Evolutionary conservation across 192 early-diverging fungal species (phyloP).

Genomic region (Coemansia guatemalensis): DNA sequence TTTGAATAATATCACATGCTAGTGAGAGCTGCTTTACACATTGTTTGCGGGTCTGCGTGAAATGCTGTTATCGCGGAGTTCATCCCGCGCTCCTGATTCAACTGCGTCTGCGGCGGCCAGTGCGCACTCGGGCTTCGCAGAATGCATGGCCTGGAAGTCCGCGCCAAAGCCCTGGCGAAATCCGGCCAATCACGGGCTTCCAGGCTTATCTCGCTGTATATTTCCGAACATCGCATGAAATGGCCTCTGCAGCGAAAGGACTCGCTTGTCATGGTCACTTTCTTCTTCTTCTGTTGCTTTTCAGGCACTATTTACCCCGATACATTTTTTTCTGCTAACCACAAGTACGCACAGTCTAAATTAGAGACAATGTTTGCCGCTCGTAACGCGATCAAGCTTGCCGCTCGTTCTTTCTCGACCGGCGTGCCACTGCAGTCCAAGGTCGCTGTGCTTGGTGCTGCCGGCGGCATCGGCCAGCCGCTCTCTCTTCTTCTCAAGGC

Average conservation of each 20-base stretch:
- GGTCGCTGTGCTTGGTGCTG: slow-evolving; percentile 73
- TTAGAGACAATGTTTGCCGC: slow-evolving; percentile 50
- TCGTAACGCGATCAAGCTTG: slow-evolving; percentile 44
- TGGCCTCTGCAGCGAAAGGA: background rate
- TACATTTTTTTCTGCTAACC: background rate
- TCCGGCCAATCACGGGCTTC: slow-evolving; percentile 20
- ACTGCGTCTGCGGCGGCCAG: background rate
- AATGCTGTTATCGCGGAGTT: no score
- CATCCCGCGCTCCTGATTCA: background rate
- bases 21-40: no score
- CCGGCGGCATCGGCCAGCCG: slow-evolving; percentile 98
- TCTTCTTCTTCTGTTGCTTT: background rate
- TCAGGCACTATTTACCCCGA: background rate
- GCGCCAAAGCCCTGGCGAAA: background rate
- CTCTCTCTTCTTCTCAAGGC: slow-evolving; percentile 94
- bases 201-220: slow-evolving; percentile 13
- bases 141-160: background rate
- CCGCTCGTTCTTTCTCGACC: slow-evolving; percentile 56
- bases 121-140: no score
- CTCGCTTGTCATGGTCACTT: background rate
- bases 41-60: no score
- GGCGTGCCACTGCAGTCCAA: slow-evolving; percentile 48
- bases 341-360: slow-evolving; percentile 1
- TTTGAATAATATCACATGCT: background rate
- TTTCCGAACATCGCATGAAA: background rate